These are phyloP conservation scores for Hypoxylon sp. DNA, from an alignment of 2,329 filamentous ascomycete genomes.

Conservation along the genomic window DNA sequence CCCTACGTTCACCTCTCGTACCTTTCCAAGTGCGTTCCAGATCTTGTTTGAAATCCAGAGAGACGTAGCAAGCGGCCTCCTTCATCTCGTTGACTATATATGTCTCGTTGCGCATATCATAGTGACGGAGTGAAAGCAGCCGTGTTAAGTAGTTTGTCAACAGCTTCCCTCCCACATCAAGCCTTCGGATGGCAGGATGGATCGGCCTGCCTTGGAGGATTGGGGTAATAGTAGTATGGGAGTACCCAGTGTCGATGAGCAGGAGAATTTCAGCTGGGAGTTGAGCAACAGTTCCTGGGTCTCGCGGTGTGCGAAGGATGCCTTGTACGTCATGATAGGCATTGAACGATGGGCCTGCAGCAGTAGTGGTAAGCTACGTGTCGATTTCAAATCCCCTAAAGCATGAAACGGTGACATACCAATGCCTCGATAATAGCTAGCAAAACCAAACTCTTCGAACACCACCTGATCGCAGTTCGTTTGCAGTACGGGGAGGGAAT, in stretches of 20 bases:
- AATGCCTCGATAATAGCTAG: conserved; percentile 83
- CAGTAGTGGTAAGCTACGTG: conserved; percentile 18
- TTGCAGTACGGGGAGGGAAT: conserved; percentile 84
- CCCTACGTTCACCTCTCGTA: conserved; percentile 71
- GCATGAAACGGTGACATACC: conserved; percentile 62
- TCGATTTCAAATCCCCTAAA: neutral
- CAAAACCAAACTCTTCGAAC: conserved; percentile 97
- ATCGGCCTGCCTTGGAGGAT: conserved; percentile 85
- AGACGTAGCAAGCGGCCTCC: conserved; percentile 88
- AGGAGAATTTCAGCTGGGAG: conserved; percentile 85
- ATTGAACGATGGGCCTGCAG: conserved; percentile 78
- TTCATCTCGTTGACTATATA: conserved; percentile 98
- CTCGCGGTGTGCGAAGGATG: conserved; percentile 74
- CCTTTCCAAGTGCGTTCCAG: conserved; percentile 90
- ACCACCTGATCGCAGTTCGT: conserved; percentile 95
- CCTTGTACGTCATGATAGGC: conserved; percentile 84
- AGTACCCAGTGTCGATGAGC: conserved; percentile 92
- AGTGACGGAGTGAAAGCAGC: conserved; percentile 89
- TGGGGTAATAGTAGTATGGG: conserved; percentile 91
- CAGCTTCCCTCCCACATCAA: conserved; percentile 93
- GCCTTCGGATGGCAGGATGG: conserved; percentile 83
- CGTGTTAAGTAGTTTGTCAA: conserved; percentile 94
- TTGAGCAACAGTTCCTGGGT: conserved; percentile 59
- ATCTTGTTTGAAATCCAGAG: conserved; percentile 80
- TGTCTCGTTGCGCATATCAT: conserved; percentile 94